phyloP scores from a whole-genome alignment of 306 rosid genomes.

The Dalbergia cultrata region DNA sequence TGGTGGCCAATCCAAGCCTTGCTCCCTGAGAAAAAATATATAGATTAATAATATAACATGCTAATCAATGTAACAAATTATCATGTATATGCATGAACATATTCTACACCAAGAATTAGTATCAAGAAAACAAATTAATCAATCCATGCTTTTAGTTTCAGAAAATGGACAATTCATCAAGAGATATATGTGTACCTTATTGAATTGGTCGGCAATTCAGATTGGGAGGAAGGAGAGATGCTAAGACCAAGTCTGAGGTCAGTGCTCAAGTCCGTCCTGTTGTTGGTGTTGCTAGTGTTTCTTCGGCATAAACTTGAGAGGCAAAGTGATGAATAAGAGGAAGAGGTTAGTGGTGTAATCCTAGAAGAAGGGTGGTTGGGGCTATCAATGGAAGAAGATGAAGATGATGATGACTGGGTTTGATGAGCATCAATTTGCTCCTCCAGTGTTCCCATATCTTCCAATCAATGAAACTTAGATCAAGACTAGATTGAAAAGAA shows the following conservation, averaged over 20 bases:
- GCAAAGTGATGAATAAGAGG: conserved; percentile 43
- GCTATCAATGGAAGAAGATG: conserved; percentile 60
- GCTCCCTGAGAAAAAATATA: conserved; percentile 47
- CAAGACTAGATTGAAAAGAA: conserved; percentile 40
- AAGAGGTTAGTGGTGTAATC: conserved; percentile 17
- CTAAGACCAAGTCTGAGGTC: conserved; percentile 62
- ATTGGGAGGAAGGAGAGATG: conserved; percentile 46
- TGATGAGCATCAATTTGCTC: conserved; percentile 41
- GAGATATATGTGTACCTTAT: conserved; percentile 42
- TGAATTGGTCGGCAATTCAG: conserved; percentile 41
- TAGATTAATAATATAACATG: background rate
- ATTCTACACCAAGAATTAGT: background rate
- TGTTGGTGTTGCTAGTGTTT: background rate
- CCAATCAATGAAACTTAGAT: conserved; percentile 45
- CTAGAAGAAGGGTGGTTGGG: background rate
- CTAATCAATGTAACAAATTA: conserved; percentile 6
- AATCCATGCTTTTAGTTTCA: conserved; percentile 18
- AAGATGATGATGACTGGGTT: conserved; percentile 56
- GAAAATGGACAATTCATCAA: background rate
- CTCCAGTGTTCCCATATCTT: conserved; percentile 52
- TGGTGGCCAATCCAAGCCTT: conserved; percentile 60
- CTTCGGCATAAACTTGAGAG: conserved; percentile 41
- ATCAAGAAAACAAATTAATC: background rate
- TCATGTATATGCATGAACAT: conserved; percentile 25
- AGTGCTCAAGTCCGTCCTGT: conserved; percentile 58